phyloP scores from a whole-genome alignment of 768 basidiomycete species.

The Dioszegia aurantiaca region DNA sequence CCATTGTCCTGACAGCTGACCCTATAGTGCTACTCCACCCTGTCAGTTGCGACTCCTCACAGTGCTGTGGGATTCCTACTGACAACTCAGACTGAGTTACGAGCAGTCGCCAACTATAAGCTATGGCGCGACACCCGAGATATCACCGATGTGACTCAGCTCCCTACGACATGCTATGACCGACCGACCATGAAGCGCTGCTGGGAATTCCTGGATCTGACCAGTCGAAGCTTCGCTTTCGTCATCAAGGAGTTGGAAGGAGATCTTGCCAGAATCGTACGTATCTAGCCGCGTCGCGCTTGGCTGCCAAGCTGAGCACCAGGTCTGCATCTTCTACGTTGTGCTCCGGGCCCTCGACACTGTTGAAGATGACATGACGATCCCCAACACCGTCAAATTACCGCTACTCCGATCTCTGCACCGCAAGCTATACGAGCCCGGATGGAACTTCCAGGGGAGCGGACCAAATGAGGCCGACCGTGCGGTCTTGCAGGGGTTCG shows the following conservation, averaged over 20 bases:
- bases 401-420: slow-evolving; percentile 80
- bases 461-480: slow-evolving; percentile 88
- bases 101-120: slow-evolving; percentile 75
- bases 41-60: slow-evolving; percentile 17
- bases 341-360: slow-evolving; percentile 93
- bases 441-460: slow-evolving; percentile 78
- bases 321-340: slow-evolving; percentile 95
- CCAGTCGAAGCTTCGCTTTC: slow-evolving; percentile 82
- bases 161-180: slow-evolving; percentile 80
- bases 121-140: slow-evolving; percentile 81
- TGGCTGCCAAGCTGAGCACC: slow-evolving; percentile 3
- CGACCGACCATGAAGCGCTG: slow-evolving; percentile 79
- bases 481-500: slow-evolving; percentile 77
- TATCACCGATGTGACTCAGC: slow-evolving; percentile 70
- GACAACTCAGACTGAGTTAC: slow-evolving; percentile 64
- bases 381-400: slow-evolving; percentile 80
- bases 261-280: slow-evolving; percentile 83
- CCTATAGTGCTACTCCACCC: slow-evolving; percentile 32
- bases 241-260: slow-evolving; percentile 97
- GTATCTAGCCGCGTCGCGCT: slow-evolving; percentile 48
- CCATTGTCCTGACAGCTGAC: slow-evolving; percentile 1
- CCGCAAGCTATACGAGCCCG: slow-evolving; percentile 70
- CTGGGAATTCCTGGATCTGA: slow-evolving; percentile 83
- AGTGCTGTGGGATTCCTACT: background rate
- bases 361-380: slow-evolving; percentile 96